Base-by-base conservation (phyloP, 768 basidiomycete species). In the Phanerodontia chrysosporium region DNA sequence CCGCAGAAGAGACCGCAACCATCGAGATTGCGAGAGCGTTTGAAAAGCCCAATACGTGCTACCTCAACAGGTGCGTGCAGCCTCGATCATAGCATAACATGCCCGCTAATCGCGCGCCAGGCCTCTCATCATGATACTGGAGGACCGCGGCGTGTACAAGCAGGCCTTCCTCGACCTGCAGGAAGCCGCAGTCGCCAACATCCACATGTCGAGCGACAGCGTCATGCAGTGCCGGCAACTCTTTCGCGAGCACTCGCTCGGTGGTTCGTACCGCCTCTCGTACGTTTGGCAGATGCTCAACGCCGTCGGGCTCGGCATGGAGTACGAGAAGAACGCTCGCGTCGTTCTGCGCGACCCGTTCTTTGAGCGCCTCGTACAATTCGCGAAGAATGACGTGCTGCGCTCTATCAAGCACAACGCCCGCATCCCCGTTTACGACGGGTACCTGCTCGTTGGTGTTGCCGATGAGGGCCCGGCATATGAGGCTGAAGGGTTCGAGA, bases 391-490 rank as follows among this genome's bases (percentile, higher is more conserved):
- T 48, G 81, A 84, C 60, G 81, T 88, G 12, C 72, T 94, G 42
- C 80, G 90, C 5, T 83, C 83, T 44, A 82, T 94, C 65, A 93
- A 93, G 64, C 83, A 90, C 63, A 75, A 78, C 39, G 92, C 92
- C 0, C 78, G 90, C 9, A 89, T 95, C 27, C 83, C 79, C 3
- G 79, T 95, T 10, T 85, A 85, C 0, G 73, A 83, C 0, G 85
- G 85, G 60, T 83, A 83, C 59, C 76, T 85, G 27, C 77, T 95
- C 0, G 88, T 92, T 12, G 92, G 93, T 0, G 81, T 94, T 9
- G 87, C 90, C 2, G 92, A 95, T 64, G 90, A 93, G 71, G 90
- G 90, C 0, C 83, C 85, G 0, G 82, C 85, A 0, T 89, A 90
- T 61, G 68, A 67, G 22, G 55, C 68, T 8, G 73, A 69, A n/a